Percentiles rank a stretch among this genome's conserved stretches.
Evolutionary conservation across 306 rosid genomes (phyloP).

Genomic region (Canavalia gladiata): DNA sequence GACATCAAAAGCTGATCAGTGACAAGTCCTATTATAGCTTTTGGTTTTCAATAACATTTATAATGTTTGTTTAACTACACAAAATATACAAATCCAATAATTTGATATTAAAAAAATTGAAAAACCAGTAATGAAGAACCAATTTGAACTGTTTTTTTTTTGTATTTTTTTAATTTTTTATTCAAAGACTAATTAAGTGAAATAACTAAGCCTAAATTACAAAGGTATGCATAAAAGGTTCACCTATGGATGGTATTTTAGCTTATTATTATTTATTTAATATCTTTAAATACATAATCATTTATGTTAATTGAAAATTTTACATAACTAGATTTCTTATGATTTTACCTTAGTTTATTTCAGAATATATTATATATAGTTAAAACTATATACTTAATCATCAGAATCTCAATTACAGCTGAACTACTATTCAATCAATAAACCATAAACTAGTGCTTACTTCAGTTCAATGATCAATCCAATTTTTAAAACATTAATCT

Average conservation of each 20-base stretch:
- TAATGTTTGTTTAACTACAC: conserved; percentile 14
- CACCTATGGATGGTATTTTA: neutral
- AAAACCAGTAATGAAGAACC: neutral
- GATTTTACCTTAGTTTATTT: neutral
- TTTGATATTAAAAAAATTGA: neutral
- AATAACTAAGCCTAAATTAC: neutral
- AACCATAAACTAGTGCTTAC: neutral
- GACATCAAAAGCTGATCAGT: conserved; percentile 5
- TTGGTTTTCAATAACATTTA: neutral
- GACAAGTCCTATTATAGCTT: conserved; percentile 14
- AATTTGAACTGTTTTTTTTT: neutral
- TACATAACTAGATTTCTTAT: neutral
- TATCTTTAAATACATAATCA: neutral
- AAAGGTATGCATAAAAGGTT: neutral
- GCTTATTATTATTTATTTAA: neutral
- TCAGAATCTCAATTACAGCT: neutral
- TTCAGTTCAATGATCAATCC: neutral
- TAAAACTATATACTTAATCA: neutral
- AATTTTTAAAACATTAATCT: neutral
- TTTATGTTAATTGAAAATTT: neutral
- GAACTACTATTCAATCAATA: neutral
- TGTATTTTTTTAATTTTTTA: neutral
- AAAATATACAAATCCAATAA: conserved; percentile 7
- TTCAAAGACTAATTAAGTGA: neutral
- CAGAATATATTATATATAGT: neutral